phyloP scores from a whole-genome alignment of 495 filamentous ascomycete species.

The Daldinia caldariorum region DNA sequence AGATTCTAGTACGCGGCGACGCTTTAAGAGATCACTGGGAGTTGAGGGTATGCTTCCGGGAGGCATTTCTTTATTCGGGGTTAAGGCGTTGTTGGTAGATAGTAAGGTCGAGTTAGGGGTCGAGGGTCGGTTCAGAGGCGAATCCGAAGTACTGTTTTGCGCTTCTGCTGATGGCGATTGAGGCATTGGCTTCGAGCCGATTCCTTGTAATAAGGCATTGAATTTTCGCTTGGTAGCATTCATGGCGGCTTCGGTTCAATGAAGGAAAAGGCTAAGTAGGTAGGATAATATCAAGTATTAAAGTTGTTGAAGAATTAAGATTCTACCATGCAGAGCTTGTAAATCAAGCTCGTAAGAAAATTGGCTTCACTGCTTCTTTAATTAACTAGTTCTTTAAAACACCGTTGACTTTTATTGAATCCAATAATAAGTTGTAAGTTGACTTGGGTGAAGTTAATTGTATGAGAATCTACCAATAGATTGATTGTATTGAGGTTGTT shows the following conservation, averaged over 20 bases:
- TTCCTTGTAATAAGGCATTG: conserved; percentile 63
- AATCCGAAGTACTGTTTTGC: conserved; percentile 30
- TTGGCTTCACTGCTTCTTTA: conserved; percentile 13
- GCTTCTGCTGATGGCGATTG: conserved; percentile 31
- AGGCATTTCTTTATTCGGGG: conserved; percentile 42
- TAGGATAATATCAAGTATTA: conserved; percentile 28
- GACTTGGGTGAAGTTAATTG: conserved; percentile 17
- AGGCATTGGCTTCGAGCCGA: conserved; percentile 53
- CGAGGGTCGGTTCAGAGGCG: conserved; percentile 38
- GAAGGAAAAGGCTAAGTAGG: conserved; percentile 4
- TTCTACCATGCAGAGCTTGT: conserved; percentile 19
- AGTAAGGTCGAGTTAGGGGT: conserved; percentile 33
- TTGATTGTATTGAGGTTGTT: conserved; percentile 18
- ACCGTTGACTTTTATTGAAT: conserved; percentile 5
- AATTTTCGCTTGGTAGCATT: conserved; percentile 67
- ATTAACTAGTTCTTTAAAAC: conserved; percentile 10
- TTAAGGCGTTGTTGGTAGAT: conserved; percentile 32
- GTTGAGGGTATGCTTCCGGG: conserved; percentile 22
- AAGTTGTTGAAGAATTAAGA: conserved; percentile 5
- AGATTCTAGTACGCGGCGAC: conserved; percentile 52
- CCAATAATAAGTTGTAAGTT: conserved; percentile 12
- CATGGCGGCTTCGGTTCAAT: conserved; percentile 49
- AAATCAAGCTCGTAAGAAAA: conserved; percentile 13
- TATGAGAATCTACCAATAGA: conserved; percentile 10
- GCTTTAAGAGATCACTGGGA: conserved; percentile 56